These are phyloP conservation scores for Fomitopsis pinicola DNA, from an alignment of 1,284 basidiomycete species.

Conservation along the genomic window DNA sequence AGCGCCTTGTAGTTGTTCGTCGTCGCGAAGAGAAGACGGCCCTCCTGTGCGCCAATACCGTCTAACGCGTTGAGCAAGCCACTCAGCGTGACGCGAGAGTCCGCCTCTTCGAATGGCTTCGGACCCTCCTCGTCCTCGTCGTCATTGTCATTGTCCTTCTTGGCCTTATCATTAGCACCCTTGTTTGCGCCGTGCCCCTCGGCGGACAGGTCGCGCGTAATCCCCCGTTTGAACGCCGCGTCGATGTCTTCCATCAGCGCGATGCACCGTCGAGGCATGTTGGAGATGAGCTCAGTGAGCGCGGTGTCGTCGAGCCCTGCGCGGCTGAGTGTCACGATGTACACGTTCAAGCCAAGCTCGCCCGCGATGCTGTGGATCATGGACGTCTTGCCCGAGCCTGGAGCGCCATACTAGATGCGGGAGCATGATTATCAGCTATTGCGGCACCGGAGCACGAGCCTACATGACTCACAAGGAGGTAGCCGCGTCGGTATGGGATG, in stretches of 20 bases:
- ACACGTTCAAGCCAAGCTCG: constrained; percentile 70
- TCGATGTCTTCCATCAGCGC: constrained; percentile 82
- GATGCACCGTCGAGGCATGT: constrained; percentile 66
- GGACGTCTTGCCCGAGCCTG: constrained; percentile 75
- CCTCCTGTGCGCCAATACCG: constrained; percentile 73
- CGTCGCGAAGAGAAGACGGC: constrained; percentile 72
- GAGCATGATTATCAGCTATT: neutral
- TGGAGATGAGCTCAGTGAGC: constrained; percentile 56
- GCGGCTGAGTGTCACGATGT: constrained; percentile 67
- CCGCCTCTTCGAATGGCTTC: constrained; percentile 13
- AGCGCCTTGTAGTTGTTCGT: constrained; percentile 68
- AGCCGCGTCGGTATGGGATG: constrained; percentile 71
- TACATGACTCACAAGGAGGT: constrained; percentile 47
- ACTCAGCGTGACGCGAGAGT: constrained; percentile 52
- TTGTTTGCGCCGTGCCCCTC: neutral
- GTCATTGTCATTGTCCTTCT: neutral
- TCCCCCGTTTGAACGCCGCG: constrained; percentile 54
- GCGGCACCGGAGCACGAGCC: too few species aligned
- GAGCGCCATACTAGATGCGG: constrained; percentile 53
- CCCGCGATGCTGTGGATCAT: constrained; percentile 74
- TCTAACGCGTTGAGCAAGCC: constrained; percentile 74
- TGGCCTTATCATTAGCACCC: neutral
- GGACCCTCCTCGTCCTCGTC: neutral
- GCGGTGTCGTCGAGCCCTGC: constrained; percentile 62
- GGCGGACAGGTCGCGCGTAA: constrained; percentile 20